Base-by-base conservation (phyloP, 257 asterid genomes). In the Solanum chmielewskii region DNA sequence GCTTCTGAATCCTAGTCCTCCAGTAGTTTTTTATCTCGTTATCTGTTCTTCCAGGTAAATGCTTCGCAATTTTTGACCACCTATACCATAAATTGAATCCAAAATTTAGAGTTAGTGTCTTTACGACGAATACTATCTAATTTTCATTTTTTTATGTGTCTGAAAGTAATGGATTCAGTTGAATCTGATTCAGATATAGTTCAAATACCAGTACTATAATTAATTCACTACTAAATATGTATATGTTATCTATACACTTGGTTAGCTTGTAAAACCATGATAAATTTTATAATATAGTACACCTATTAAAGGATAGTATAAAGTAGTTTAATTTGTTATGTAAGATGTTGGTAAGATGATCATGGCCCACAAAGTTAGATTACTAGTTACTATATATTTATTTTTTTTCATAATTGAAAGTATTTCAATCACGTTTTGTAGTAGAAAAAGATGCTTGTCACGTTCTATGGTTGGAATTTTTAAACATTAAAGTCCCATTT, bases 1-100 rank as follows among this genome's bases (percentile, higher is more conserved):
- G 98, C 93, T 96, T 96, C 66, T 95, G 99, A 23, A 96, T 96
- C 44, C 98, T 90, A 37, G 98, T 96, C 93, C 99, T 91, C 99
- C 99, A 95, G 5, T 88, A 96, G 27, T 96, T 96, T 87, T 96
- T 96, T 89, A 96, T 96, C 45, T 96, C 99, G 14, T 96, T 96
- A 75, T 96, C 99, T 3, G 98, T 96, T 89, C 99, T 93, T 87
- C 99, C 99, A 0, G 99, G 98, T 20, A 96, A 82, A 86, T 96
- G 98, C 85, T 96, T 96, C 0, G 98, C 99, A 12, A 96, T 96
- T 92, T 96, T 96, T 27, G 99, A 96, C 99, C 99, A 95, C 95
- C 99, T 96, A 2, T 49, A 31, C 2, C 3, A 80, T 0, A 47
- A 16, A 3, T 1, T 1, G 0, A 31, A 3, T 49, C n/a, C 29